phyloP scores from a whole-genome alignment of 2,329 filamentous ascomycete species.

The Cylindrodendrum hubeiense region DNA sequence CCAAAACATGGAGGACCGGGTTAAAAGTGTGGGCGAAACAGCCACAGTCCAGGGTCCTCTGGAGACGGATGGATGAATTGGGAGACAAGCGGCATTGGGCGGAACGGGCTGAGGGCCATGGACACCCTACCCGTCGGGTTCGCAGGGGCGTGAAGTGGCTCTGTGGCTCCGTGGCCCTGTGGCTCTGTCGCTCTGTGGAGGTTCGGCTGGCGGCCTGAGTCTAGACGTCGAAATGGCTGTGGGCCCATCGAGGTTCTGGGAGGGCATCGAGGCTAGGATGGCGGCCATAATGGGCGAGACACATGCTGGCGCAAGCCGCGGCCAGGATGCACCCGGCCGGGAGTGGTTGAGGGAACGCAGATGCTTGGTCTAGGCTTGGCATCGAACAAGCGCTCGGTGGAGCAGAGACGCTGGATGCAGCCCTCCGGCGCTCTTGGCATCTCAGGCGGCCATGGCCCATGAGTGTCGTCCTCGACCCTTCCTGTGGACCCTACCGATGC shows the following conservation, averaged over 20 bases:
- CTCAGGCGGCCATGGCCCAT: not conserved
- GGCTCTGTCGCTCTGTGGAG: too few relatives aligned
- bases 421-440: not conserved
- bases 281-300: not conserved
- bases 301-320: slow-evolving; percentile 18
- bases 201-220: not conserved
- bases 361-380: slow-evolving; percentile 13
- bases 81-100: not conserved
- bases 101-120: not conserved
- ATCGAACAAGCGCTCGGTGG: slow-evolving; percentile 13
- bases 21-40: slow-evolving; percentile 11
- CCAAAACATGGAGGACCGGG: not conserved
- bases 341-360: slow-evolving; percentile 10
- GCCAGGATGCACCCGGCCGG: slow-evolving; percentile 1
- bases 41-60: slow-evolving; percentile 9
- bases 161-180: too few relatives aligned
- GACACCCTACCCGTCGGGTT: not conserved
- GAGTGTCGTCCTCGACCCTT: not conserved
- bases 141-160: not conserved
- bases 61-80: slow-evolving; percentile 3
- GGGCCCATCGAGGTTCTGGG: not conserved
- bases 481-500: not conserved
- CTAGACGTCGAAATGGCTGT: slow-evolving; percentile 13
- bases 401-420: slow-evolving; percentile 2
- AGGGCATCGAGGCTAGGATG: not conserved